Conservation (phyloP, 805 yeast species). For the Candida parachauliodes region DNA sequence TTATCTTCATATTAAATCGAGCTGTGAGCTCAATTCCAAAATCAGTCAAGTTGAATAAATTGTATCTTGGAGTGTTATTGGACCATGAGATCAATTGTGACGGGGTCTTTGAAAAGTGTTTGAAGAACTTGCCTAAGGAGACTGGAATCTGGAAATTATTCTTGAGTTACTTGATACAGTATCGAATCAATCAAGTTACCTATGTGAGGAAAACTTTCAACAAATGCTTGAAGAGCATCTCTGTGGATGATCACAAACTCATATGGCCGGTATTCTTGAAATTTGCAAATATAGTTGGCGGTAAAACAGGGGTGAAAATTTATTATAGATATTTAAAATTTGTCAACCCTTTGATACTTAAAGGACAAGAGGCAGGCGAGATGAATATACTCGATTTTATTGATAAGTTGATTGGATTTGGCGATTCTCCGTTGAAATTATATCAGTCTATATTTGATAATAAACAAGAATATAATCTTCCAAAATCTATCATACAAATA, state of each 20-base stretch:
- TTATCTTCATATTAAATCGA: constrained; percentile 49
- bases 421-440: constrained; percentile 18
- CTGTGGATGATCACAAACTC: constrained; percentile 45
- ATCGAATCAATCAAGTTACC: constrained; percentile 27
- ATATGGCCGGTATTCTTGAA: constrained; percentile 52
- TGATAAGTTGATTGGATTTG: constrained; percentile 28
- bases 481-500: constrained; percentile 45
- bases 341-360: constrained; percentile 16
- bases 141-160: constrained; percentile 54
- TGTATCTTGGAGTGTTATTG: constrained; percentile 43
- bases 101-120: constrained; percentile 44
- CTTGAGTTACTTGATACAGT: constrained; percentile 37
- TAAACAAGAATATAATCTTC: constrained; percentile 21
- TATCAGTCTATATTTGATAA: constrained; percentile 32
- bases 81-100: constrained; percentile 20
- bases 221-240: constrained; percentile 44
- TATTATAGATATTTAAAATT: constrained; percentile 30
- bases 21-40: constrained; percentile 43
- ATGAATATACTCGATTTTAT: constrained; percentile 26
- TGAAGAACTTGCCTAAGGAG: constrained; percentile 43
- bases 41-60: constrained; percentile 54
- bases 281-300: constrained; percentile 46
- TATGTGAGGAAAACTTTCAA: constrained; percentile 45
- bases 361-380: constrained; percentile 8
- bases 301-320: constrained; percentile 29